Evolutionary conservation across 139 green algal species (phyloP).

Genomic region (Micractinium sp.): DNA sequence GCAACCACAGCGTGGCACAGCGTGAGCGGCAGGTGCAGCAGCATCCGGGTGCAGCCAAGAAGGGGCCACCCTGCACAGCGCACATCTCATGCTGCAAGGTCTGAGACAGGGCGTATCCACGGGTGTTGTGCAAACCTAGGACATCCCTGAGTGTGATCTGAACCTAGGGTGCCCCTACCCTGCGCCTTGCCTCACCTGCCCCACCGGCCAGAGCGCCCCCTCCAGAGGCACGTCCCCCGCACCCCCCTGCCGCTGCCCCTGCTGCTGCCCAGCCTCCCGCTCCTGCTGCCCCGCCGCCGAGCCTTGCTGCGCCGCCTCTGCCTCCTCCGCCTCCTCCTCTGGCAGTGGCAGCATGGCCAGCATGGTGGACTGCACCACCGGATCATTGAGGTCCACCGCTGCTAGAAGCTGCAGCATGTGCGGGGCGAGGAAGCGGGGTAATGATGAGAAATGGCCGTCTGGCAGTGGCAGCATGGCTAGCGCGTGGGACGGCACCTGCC

Average conservation of each 20-base stretch:
- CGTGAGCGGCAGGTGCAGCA: conserved; percentile 5
- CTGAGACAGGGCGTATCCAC: too few relatives aligned
- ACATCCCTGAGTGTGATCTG: too few relatives aligned
- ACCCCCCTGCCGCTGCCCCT: neutral
- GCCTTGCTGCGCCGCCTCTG: neutral
- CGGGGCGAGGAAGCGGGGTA: neutral
- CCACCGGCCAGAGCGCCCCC: conserved; percentile 39
- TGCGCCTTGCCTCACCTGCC: neutral
- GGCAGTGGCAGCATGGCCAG: conserved; percentile 63
- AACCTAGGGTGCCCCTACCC: neutral
- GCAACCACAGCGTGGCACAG: too few relatives aligned
- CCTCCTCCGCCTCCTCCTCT: conserved; percentile 19
- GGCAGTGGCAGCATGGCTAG: neutral
- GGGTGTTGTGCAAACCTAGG: too few relatives aligned
- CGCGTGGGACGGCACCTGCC: too few relatives aligned
- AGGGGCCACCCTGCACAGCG: too few relatives aligned
- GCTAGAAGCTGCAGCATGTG: conserved; percentile 52
- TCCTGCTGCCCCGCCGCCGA: neutral
- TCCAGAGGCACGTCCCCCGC: neutral
- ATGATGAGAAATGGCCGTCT: neutral
- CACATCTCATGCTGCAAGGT: too few relatives aligned
- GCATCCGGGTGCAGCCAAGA: neutral
- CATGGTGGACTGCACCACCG: conserved; percentile 77
- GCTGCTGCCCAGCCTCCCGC: neutral
- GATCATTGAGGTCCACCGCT: conserved; percentile 63